Evolutionary conservation across 169 alveolate genomes (phyloP).

Genomic region (Plasmodium vinckei): DNA sequence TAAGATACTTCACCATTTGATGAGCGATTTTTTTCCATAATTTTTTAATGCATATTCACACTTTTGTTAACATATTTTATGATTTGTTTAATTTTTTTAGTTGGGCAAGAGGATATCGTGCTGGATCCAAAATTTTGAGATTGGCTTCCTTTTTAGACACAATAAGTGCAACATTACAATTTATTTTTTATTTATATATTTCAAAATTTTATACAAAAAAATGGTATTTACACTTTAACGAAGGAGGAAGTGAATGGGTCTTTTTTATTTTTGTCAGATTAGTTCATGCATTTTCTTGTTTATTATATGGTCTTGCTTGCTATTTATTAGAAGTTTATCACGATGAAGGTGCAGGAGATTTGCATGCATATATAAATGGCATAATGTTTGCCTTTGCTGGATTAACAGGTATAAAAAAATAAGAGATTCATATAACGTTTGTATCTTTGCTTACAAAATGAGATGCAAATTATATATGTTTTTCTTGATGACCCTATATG

Average conservation of each 20-base stretch:
- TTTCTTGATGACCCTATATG: not conserved
- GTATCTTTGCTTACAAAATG: not conserved
- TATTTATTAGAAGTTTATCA: slow-evolving; percentile 93
- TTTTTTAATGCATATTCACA: not conserved
- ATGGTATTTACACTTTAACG: slow-evolving; percentile 91
- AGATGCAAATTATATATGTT: not conserved
- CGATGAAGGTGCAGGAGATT: slow-evolving; percentile 95
- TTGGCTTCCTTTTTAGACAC: slow-evolving; percentile 93
- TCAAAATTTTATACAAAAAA: slow-evolving; percentile 91
- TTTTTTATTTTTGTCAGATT: slow-evolving; percentile 91
- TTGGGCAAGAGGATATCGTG: slow-evolving; percentile 95
- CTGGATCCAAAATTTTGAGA: slow-evolving; percentile 92
- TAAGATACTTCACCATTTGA: too few species aligned
- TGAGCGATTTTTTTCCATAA: not conserved
- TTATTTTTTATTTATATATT: slow-evolving; percentile 90
- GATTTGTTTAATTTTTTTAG: slow-evolving; percentile 64
- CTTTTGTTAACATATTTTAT: not conserved
- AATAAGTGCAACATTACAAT: slow-evolving; percentile 91
- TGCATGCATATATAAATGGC: slow-evolving; percentile 93
- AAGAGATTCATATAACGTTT: not conserved
- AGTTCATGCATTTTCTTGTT: slow-evolving; percentile 90
- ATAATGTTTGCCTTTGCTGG: slow-evolving; percentile 89
- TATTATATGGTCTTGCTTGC: slow-evolving; percentile 91
- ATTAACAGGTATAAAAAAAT: slow-evolving; percentile 82
- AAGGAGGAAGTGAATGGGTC: slow-evolving; percentile 93